These are phyloP conservation scores for Saitoella complicata DNA, from an alignment of 805 yeast species.

Conservation along the genomic window DNA sequence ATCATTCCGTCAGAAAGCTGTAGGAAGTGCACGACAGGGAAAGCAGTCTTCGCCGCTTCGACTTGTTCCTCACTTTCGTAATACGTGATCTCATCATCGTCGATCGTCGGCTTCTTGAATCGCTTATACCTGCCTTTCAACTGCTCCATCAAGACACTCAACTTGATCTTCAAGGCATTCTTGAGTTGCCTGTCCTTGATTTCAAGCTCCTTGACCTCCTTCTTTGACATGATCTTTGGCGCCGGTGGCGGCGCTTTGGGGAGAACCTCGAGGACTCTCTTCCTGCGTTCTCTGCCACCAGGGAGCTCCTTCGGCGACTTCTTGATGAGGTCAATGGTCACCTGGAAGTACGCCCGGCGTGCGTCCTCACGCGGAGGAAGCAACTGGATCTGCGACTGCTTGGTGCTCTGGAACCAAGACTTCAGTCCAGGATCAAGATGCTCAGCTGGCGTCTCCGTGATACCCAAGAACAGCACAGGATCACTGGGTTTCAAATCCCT, in stretches of 20 bases:
- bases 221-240: conserved; percentile 25
- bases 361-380: conserved; percentile 21
- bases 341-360: conserved; percentile 21
- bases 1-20: conserved; percentile 46
- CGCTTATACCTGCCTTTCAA: conserved; percentile 76
- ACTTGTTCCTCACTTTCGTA: conserved; percentile 2
- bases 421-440: conserved; percentile 33
- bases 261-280: neutral
- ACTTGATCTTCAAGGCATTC: conserved; percentile 67
- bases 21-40: neutral
- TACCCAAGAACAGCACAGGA: conserved; percentile 51
- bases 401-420: conserved; percentile 41
- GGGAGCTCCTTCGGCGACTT: conserved; percentile 1
- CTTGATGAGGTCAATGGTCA: neutral
- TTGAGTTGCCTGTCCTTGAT: conserved; percentile 67
- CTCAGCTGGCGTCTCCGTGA: conserved; percentile 32
- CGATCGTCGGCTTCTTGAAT: conserved; percentile 80
- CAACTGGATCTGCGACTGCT: conserved; percentile 2
- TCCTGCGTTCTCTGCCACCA: neutral
- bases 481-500: conserved; percentile 55
- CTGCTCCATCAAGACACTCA: conserved; percentile 77
- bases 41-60: neutral
- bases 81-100: conserved; percentile 1
- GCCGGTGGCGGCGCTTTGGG: conserved; percentile 14
- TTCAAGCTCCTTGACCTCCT: conserved; percentile 31